These are phyloP conservation scores for Chenopodium suecicum DNA, from an alignment of 148 eudicot species.

Conservation along the genomic window DNA sequence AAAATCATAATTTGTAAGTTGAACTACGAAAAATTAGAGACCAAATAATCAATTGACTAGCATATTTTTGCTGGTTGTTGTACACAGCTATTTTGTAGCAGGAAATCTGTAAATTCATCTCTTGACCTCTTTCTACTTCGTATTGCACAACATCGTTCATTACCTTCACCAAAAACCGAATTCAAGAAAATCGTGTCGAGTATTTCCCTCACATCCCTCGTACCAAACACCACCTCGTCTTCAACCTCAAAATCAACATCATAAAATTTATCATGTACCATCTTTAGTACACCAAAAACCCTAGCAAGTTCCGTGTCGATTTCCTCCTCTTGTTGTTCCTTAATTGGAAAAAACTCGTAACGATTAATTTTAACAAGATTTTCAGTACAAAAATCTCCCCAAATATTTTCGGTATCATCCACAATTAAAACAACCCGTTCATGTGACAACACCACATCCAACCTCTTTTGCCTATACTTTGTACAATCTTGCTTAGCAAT, in stretches of 20 bases:
- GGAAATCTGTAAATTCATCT: too few relatives aligned
- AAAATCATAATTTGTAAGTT: too few relatives aligned
- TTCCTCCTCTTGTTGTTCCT: too few relatives aligned
- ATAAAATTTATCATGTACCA: not conserved
- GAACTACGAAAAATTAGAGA: too few relatives aligned
- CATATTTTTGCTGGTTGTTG: too few relatives aligned
- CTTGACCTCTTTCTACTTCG: too few relatives aligned
- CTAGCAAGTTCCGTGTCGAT: not conserved
- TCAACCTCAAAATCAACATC: not conserved
- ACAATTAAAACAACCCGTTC: constrained; percentile 7
- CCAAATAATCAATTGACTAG: too few relatives aligned
- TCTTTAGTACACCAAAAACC: not conserved
- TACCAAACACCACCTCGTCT: not conserved
- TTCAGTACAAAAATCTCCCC: not conserved
- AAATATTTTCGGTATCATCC: constrained; percentile 12
- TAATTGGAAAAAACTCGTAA: not conserved
- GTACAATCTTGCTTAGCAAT: constrained; percentile 8
- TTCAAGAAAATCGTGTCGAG: not conserved
- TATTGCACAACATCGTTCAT: too few relatives aligned
- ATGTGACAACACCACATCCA: constrained; percentile 1
- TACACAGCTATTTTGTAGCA: too few relatives aligned
- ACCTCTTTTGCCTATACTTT: not conserved
- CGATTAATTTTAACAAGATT: constrained; percentile 7
- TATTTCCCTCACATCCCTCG: not conserved
- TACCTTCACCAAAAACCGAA: not conserved